Base-by-base conservation (phyloP, 108 stramenopile genomes). In the Seminavis robusta region DNA sequence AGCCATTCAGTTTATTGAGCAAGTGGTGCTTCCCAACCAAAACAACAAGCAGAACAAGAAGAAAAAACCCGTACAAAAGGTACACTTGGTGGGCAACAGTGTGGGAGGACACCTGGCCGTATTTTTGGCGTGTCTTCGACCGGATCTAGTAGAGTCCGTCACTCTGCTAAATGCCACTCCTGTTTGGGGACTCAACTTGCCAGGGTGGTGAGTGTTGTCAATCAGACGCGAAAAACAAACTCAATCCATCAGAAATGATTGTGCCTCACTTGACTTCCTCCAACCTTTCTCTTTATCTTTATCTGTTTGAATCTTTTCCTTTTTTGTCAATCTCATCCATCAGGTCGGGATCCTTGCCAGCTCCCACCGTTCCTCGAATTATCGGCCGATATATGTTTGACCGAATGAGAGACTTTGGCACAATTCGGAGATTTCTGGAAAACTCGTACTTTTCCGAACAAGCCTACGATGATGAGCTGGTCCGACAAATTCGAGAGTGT, bases 151-250 rank as follows among this genome's bases (percentile, higher is more conserved):
- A 0, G 63, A 61, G 1, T 55, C 70, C 13, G 57, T 92, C 17
- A 66, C 73, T 30, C 58, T 92, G 3, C 39, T 92, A 54, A 92
- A 92, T 68, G 79, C 86, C 23, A 92, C 90, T n/a, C 90, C 90
- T 0, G 79, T 92, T 1, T 92, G 90, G 90, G 90, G 90, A 27
- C 56, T 84, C 9, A 92, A 92, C 49, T 48, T 87, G n/a, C 83
- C 83, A 4, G 81, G 76, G 7, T 90, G 88, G 88, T n/a, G n/a
- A n/a, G n/a, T n/a, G n/a, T n/a, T n/a, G n/a, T n/a, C n/a, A n/a
- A n/a, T n/a, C n/a, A n/a, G n/a, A n/a, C n/a, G n/a, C n/a, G n/a
- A n/a, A n/a, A n/a, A n/a, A n/a, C n/a, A n/a, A n/a, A n/a, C n/a
- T n/a, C n/a, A n/a, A n/a, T n/a, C n/a, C n/a, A n/a, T n/a, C n/a